phyloP scores from a whole-genome alignment of 805 yeast species.

The Blastobotrys americana region DNA sequence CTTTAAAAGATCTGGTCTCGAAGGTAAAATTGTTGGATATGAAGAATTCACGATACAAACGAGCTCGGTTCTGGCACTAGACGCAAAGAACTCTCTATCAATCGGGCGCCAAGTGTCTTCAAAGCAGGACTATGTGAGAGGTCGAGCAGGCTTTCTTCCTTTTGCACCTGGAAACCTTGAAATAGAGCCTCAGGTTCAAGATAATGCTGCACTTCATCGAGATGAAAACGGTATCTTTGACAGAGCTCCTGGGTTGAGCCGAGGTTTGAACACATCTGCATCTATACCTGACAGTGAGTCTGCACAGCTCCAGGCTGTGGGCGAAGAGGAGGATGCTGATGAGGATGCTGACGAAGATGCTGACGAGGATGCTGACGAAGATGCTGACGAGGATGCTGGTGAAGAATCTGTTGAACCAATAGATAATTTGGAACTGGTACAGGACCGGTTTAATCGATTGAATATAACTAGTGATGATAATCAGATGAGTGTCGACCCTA shows the following conservation, averaged over 20 bases:
- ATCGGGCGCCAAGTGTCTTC: conserved; percentile 60
- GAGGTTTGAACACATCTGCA: conserved; percentile 50
- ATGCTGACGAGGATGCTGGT: conserved; percentile 9
- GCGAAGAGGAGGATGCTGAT: conserved; percentile 17
- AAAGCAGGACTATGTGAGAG: conserved; percentile 54
- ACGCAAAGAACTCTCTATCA: conserved; percentile 65
- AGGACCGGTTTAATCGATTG: not conserved
- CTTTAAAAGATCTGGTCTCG: conserved; percentile 67
- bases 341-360: conserved; percentile 12
- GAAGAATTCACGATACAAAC: conserved; percentile 41
- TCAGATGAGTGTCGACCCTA: conserved; percentile 16
- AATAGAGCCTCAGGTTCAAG: conserved; percentile 19
- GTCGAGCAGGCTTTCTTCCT: conserved; percentile 70
- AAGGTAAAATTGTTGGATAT: conserved; percentile 57
- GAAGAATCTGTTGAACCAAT: conserved; percentile 1
- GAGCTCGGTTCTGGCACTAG: conserved; percentile 38
- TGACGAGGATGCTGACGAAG: conserved; percentile 17
- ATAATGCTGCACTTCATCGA: conserved; percentile 41
- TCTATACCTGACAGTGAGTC: conserved; percentile 39
- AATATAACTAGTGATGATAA: conserved; percentile 7
- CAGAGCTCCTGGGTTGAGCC: conserved; percentile 68
- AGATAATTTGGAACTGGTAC: not conserved
- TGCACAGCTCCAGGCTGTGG: conserved; percentile 12
- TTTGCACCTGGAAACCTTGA: conserved; percentile 83
- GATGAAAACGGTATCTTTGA: conserved; percentile 73